Evolutionary conservation across 257 asterid genomes (phyloP).

Genomic region (Solanum habrochaites): DNA sequence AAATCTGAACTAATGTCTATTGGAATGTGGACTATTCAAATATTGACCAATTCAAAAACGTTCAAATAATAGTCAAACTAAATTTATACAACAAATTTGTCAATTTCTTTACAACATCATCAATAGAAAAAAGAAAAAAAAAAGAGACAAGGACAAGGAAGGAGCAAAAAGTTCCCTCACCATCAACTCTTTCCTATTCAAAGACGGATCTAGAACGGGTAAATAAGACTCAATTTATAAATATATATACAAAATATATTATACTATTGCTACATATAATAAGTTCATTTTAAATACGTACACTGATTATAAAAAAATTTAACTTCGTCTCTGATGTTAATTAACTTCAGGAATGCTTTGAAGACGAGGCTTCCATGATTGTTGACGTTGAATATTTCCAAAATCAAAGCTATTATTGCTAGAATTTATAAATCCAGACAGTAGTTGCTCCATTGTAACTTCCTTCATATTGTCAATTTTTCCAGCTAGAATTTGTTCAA

Average conservation of each 20-base stretch:
- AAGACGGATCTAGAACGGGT: not conserved
- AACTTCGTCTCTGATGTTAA: not conserved
- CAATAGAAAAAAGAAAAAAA: not conserved
- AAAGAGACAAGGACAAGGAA: not conserved
- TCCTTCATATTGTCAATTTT: not conserved
- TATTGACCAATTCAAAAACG: not conserved
- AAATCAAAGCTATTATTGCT: not conserved
- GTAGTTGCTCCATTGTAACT: not conserved
- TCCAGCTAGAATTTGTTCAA: not conserved
- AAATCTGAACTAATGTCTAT: not conserved
- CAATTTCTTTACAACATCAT: not conserved
- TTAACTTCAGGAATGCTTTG: constrained; percentile 4
- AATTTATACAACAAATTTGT: not conserved
- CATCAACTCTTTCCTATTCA: not conserved
- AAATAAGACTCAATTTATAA: not conserved
- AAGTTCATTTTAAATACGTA: too few relatives aligned
- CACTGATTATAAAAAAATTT: rapidly evolving
- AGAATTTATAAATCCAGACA: not conserved
- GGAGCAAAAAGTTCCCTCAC: not conserved
- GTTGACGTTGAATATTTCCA: not conserved
- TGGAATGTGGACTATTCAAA: not conserved
- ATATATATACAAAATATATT: not conserved
- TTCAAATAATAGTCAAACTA: not conserved
- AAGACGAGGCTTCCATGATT: constrained; percentile 4
- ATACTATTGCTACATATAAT: not conserved